These are phyloP conservation scores for Leptographium lundbergii DNA, from an alignment of 2,329 filamentous ascomycete species.

Conservation along the genomic window DNA sequence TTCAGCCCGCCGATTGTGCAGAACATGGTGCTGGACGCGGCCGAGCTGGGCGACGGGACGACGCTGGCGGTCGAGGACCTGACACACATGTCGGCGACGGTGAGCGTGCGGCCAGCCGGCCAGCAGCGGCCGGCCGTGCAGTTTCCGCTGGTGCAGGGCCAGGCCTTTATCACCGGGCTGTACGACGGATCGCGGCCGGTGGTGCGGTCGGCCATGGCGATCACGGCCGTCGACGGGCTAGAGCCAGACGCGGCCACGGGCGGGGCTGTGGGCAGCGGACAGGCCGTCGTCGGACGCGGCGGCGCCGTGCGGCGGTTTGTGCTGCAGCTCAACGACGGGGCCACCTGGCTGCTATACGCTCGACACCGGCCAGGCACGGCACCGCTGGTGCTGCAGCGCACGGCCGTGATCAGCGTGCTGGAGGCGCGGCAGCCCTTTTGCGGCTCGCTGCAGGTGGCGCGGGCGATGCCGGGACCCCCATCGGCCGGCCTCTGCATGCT, in stretches of 20 bases:
- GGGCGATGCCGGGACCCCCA: slow-evolving; percentile 53
- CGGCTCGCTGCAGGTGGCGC: slow-evolving; percentile 73
- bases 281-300: neutral
- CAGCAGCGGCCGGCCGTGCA: slow-evolving; percentile 42
- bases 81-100: slow-evolving; percentile 49
- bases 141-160: slow-evolving; percentile 80
- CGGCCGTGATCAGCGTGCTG: slow-evolving; percentile 48
- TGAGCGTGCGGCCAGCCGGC: slow-evolving; percentile 46
- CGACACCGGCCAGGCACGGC: slow-evolving; percentile 40
- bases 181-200: slow-evolving; percentile 60
- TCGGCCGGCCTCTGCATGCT: slow-evolving; percentile 23
- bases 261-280: slow-evolving; percentile 12
- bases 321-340: slow-evolving; percentile 57
- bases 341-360: slow-evolving; percentile 71
- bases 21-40: slow-evolving; percentile 66
- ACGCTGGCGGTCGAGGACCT: slow-evolving; percentile 38
- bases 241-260: slow-evolving; percentile 31
- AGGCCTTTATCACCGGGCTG: slow-evolving; percentile 70
- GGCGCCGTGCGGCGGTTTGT: slow-evolving; percentile 57
- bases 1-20: slow-evolving; percentile 74
- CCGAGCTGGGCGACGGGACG: slow-evolving; percentile 53
- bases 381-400: slow-evolving; percentile 53
- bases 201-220: slow-evolving; percentile 49
- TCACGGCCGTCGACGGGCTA: neutral
- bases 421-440: slow-evolving; percentile 55